These are phyloP conservation scores for Fraxinus floribunda DNA, from an alignment of 305 asterid species.

Conservation along the genomic window DNA sequence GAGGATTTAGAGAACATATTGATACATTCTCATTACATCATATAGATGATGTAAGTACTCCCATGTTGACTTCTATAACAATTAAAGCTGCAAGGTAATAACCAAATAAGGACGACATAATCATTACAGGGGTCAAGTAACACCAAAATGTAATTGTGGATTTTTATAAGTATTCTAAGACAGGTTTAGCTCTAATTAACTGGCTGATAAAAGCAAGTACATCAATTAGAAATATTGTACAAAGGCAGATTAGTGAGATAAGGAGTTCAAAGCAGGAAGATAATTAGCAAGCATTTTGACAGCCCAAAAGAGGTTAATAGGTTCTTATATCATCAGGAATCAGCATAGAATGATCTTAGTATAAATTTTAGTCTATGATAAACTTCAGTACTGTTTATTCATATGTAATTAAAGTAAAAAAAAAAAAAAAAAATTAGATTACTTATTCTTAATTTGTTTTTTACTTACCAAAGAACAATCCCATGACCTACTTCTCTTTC, in stretches of 20 bases:
- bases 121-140: neutral
- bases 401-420: neutral
- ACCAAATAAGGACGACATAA: neutral
- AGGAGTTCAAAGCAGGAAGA: neutral
- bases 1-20: neutral
- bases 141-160: neutral
- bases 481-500: neutral
- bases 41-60: neutral
- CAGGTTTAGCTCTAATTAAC: neutral
- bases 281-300: neutral
- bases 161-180: neutral
- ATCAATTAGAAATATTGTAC: neutral
- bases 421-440: neutral
- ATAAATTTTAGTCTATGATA: neutral
- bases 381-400: neutral
- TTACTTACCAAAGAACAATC: neutral
- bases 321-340: conserved; percentile 4
- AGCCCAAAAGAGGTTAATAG: neutral
- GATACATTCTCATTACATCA: conserved; percentile 3
- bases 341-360: neutral
- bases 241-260: neutral
- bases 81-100: neutral
- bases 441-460: neutral
- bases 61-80: neutral
- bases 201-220: neutral